A percentile compares a stretch with the other conserved stretches of the same genome.
phyloP scores from a whole-genome alignment of 139 green algal genomes.

The Coccomyxa sp. region DNA sequence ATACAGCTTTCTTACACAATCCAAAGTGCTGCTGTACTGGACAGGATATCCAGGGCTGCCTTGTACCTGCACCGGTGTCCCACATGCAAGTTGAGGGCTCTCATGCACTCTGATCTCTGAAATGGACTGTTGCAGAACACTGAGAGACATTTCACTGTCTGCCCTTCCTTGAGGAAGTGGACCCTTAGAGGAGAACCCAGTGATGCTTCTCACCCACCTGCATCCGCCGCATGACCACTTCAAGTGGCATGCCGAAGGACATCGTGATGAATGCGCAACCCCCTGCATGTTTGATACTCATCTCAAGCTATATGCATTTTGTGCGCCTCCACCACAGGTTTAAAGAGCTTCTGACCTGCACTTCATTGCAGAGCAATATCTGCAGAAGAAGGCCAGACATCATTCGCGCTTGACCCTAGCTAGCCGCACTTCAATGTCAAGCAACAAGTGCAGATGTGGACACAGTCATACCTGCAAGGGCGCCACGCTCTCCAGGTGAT shows the following conservation, averaged over 20 bases:
- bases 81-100: neutral
- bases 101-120: no score
- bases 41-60: neutral
- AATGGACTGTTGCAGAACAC: no score
- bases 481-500: neutral
- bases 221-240: constrained; percentile 4
- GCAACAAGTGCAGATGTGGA: no score
- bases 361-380: no score
- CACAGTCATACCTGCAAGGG: neutral
- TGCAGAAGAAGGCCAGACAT: no score
- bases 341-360: no score
- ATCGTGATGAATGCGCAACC: neutral
- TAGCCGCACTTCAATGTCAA: no score
- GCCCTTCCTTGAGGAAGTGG: no score
- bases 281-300: neutral
- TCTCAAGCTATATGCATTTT: neutral
- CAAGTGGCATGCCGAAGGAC: neutral
- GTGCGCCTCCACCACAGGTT: no score
- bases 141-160: no score
- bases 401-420: no score
- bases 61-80: neutral
- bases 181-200: no score
- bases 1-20: neutral
- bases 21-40: neutral
- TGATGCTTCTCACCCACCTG: neutral